These are phyloP conservation scores for Biscogniauxia marginata DNA, from an alignment of 2,329 filamentous ascomycete species.

Conservation along the genomic window DNA sequence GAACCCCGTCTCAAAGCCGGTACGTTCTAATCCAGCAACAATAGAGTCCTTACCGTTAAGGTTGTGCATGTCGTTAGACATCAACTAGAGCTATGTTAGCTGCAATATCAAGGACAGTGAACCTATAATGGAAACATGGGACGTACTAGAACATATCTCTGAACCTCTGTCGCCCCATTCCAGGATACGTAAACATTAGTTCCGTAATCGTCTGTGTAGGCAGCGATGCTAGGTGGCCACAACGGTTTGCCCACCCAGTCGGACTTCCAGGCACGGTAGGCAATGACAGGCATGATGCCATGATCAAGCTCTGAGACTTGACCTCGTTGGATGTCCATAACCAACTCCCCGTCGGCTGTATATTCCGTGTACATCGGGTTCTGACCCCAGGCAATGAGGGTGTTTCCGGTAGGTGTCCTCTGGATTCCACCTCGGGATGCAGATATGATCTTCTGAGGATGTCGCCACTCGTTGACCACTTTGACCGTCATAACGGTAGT, in stretches of 20 bases:
- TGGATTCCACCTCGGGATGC: constrained; percentile 10
- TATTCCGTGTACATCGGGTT: constrained; percentile 17
- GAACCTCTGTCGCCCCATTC: constrained; percentile 13
- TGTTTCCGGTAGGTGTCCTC: constrained; percentile 5
- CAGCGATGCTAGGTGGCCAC: constrained; percentile 11
- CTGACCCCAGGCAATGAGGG: constrained; percentile 14
- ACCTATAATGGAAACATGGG: no score
- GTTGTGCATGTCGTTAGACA: constrained; percentile 1
- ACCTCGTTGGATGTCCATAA: constrained; percentile 15
- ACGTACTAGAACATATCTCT: constrained; percentile 7
- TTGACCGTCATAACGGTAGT: constrained; percentile 1
- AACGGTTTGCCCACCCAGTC: constrained; percentile 11
- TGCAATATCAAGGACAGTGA: no score
- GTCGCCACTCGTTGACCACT: constrained; percentile 12
- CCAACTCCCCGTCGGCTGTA: constrained; percentile 9
- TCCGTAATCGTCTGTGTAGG: not conserved
- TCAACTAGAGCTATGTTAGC: no score
- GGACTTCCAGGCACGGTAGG: constrained; percentile 11
- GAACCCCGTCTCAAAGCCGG: constrained; percentile 14
- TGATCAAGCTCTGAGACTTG: constrained; percentile 12
- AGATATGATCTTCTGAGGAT: constrained; percentile 6
- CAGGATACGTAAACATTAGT: constrained; percentile 8
- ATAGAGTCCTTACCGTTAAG: constrained; percentile 7
- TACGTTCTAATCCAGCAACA: constrained; percentile 1
- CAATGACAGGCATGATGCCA: constrained; percentile 8